Evolutionary conservation across 208 protist genomes (phyloP).

Genomic region (Trypanosoma boissoni): DNA sequence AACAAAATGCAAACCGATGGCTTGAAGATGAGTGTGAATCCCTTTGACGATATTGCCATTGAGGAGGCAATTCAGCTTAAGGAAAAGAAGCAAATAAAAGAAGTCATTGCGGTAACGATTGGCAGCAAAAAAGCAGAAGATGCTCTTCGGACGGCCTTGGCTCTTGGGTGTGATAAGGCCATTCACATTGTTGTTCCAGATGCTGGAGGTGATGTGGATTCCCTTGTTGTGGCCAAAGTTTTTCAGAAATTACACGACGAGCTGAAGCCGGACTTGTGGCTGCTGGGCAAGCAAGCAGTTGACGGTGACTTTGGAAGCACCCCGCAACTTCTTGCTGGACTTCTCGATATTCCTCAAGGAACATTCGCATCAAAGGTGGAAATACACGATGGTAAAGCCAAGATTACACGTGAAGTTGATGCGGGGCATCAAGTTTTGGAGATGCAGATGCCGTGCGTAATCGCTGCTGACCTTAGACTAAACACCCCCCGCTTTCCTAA

Average conservation of each 20-base stretch:
- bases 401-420: conserved; percentile 94
- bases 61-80: conserved; percentile 95
- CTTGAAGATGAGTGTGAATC: conserved; percentile 97
- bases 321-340: conserved; percentile 92
- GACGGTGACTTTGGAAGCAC: conserved; percentile 95
- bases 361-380: conserved; percentile 93
- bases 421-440: conserved; percentile 91
- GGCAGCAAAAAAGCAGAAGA: conserved; percentile 90
- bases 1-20: conserved; percentile 94
- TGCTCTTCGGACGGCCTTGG: conserved; percentile 90
- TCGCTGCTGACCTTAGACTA: conserved; percentile 90
- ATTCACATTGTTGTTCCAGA: conserved; percentile 90
- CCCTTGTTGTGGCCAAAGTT: conserved; percentile 91
- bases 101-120: conserved; percentile 94
- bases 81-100: conserved; percentile 85
- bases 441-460: conserved; percentile 80
- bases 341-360: conserved; percentile 93
- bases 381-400: conserved; percentile 68
- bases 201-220: conserved; percentile 73
- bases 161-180: conserved; percentile 95
- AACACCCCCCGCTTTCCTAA: conserved; percentile 96
- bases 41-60: conserved; percentile 96
- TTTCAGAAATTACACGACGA: conserved; percentile 90
- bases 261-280: conserved; percentile 84
- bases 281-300: conserved; percentile 96